Conservation (phyloP, 2,329 filamentous ascomycete genomes). For the Fusarium sambucinum region DNA sequence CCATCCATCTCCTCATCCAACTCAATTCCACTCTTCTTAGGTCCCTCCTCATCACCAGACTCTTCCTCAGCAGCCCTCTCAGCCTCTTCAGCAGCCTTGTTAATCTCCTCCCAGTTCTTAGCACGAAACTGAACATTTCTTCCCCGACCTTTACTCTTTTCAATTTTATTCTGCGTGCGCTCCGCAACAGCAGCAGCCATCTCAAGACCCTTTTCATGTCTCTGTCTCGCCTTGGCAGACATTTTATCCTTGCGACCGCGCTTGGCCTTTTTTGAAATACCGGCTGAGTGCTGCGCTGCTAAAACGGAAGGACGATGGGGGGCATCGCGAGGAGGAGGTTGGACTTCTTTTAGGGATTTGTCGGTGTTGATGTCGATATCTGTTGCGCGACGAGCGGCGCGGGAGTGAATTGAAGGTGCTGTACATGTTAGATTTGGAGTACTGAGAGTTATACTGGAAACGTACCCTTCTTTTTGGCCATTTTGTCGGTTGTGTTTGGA, state of each 20-base stretch:
- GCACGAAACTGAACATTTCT: constrained; percentile 62
- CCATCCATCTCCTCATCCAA: constrained; percentile 55
- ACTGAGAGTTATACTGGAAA: no score
- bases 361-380: constrained; percentile 78
- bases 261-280: constrained; percentile 76
- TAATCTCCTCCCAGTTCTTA: constrained; percentile 71
- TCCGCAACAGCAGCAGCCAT: constrained; percentile 71
- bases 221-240: constrained; percentile 66
- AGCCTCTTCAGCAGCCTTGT: constrained; percentile 53
- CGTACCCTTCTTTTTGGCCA: constrained; percentile 52
- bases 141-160: constrained; percentile 65
- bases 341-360: constrained; percentile 74
- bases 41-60: constrained; percentile 24
- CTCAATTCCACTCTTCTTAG: constrained; percentile 47
- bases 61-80: constrained; percentile 41
- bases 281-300: constrained; percentile 73
- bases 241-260: constrained; percentile 65
- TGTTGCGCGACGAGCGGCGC: constrained; percentile 78
- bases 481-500: constrained; percentile 33
- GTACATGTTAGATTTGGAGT: background rate
- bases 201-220: constrained; percentile 69
- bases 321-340: constrained; percentile 59
- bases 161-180: constrained; percentile 67
- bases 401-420: constrained; percentile 77
- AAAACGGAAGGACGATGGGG: constrained; percentile 73